Conservation (phyloP, 169 alveolate genomes). For the Eimeria praecox region DNA sequence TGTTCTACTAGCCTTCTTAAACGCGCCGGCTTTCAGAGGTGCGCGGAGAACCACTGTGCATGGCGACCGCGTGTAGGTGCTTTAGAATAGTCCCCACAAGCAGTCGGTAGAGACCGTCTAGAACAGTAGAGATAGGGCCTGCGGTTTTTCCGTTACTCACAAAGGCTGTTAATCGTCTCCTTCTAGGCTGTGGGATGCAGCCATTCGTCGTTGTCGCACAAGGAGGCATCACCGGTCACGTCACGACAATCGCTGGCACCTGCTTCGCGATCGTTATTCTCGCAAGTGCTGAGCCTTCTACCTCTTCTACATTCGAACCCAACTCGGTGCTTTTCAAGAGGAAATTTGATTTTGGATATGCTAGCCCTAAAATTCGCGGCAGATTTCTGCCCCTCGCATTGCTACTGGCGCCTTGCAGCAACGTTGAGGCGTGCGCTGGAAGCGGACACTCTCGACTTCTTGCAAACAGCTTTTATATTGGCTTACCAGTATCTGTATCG, state of each 20-base stretch:
- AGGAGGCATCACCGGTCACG: slow-evolving; percentile 11
- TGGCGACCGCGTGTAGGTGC: neutral
- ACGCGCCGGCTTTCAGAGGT: neutral
- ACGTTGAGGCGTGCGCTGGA: neutral
- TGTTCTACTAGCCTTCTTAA: neutral
- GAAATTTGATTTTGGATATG: neutral
- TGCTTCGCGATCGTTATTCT: neutral
- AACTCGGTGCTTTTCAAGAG: neutral
- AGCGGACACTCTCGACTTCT: neutral
- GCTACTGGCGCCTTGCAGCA: neutral
- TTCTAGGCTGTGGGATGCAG: neutral
- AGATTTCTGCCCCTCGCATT: neutral
- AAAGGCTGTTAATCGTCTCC: neutral
- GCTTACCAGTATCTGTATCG: neutral
- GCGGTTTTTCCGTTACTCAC: neutral
- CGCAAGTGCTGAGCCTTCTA: neutral
- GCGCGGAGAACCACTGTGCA: no score
- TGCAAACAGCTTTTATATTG: neutral
- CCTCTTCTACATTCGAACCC: neutral
- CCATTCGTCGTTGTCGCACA: neutral
- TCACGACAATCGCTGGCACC: neutral
- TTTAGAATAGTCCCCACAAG: neutral
- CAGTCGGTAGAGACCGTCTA: no score
- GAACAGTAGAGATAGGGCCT: neutral
- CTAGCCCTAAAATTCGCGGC: neutral